Percentiles rank a stretch among this genome's conserved stretches.
Conservation (phyloP, 1,284 basidiomycete species). For the Leccinum ponderosum region DNA sequence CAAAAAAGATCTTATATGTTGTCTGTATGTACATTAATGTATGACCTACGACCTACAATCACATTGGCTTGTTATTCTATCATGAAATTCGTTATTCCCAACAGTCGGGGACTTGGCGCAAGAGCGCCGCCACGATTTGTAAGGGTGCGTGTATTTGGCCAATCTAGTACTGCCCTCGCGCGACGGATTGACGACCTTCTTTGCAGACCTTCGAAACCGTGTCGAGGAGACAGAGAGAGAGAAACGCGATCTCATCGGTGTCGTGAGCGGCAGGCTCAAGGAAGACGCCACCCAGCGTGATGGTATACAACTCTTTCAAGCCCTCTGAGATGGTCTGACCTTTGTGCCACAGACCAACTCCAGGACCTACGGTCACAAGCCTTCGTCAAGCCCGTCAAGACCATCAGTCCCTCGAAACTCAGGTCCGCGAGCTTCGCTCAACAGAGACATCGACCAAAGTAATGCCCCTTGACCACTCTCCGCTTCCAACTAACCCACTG, state of each 20-base stretch:
- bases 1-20: too few relatives aligned
- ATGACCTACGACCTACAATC: too few relatives aligned
- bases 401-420: slow-evolving; percentile 61
- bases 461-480: not conserved
- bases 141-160: slow-evolving; percentile 26
- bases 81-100: too few relatives aligned
- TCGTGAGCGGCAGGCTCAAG: slow-evolving; percentile 66
- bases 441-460: slow-evolving; percentile 72
- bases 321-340: slow-evolving; percentile 4
- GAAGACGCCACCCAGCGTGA: slow-evolving; percentile 69
- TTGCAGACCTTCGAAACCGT: slow-evolving; percentile 46
- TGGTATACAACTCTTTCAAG: slow-evolving; percentile 40
- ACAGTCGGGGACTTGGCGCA: too few relatives aligned
- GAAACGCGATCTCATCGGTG: slow-evolving; percentile 74
- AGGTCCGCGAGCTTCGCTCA: slow-evolving; percentile 68
- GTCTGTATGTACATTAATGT: too few relatives aligned
- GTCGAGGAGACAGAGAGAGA: slow-evolving; percentile 75
- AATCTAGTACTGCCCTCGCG: slow-evolving; percentile 69
- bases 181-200: slow-evolving; percentile 66
- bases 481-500: not conserved
- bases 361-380: slow-evolving; percentile 58
- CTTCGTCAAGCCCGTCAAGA: slow-evolving; percentile 77
- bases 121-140: too few relatives aligned
- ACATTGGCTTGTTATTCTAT: too few relatives aligned
- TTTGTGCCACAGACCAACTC: slow-evolving; percentile 57